Percentiles rank a stretch among this genome's conserved stretches.
These are phyloP conservation scores for Pterocarpus macrocarpus DNA, from an alignment of 306 rosid species.

Conservation along the genomic window DNA sequence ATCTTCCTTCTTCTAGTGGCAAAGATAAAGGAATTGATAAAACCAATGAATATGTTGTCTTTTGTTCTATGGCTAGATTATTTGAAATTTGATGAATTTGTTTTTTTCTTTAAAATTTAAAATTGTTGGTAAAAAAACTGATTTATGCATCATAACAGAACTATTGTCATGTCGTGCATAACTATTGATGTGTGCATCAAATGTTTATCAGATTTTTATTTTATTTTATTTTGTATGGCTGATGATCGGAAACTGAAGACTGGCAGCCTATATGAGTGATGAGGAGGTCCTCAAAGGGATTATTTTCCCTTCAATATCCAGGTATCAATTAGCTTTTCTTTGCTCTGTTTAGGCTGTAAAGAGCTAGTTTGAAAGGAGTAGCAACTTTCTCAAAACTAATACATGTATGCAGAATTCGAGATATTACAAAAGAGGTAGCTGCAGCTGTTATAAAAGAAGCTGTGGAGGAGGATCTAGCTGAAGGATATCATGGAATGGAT, in stretches of 20 bases:
- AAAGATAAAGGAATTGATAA: background rate
- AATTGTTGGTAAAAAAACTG: background rate
- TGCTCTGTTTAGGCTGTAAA: conserved; percentile 24
- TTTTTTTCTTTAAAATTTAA: background rate
- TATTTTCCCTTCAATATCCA: conserved; percentile 91
- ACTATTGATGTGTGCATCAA: conserved; percentile 27
- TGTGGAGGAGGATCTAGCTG: conserved; percentile 87
- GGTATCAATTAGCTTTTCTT: conserved; percentile 54
- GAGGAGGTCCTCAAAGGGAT: conserved; percentile 87
- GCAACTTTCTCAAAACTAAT: conserved; percentile 44
- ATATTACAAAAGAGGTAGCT: conserved; percentile 91
- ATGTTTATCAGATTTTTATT: conserved; percentile 7
- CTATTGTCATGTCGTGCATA: background rate
- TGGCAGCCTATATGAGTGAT: conserved; percentile 94
- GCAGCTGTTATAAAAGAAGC: conserved; percentile 95
- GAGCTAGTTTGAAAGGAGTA: conserved; percentile 24
- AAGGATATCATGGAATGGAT: conserved; percentile 87
- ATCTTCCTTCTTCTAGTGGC: background rate
- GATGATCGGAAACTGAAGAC: conserved; percentile 64
- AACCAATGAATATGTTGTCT: too few relatives aligned
- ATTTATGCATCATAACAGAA: background rate
- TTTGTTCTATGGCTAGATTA: background rate
- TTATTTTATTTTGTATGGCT: conserved; percentile 27
- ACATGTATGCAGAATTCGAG: conserved; percentile 81
- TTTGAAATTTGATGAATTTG: background rate